Evolutionary conservation across 2,329 filamentous ascomycete genomes (phyloP), one percentile per base, ranked within the genome.

Genomic region (Chrysoporthe puriensis): DNA sequence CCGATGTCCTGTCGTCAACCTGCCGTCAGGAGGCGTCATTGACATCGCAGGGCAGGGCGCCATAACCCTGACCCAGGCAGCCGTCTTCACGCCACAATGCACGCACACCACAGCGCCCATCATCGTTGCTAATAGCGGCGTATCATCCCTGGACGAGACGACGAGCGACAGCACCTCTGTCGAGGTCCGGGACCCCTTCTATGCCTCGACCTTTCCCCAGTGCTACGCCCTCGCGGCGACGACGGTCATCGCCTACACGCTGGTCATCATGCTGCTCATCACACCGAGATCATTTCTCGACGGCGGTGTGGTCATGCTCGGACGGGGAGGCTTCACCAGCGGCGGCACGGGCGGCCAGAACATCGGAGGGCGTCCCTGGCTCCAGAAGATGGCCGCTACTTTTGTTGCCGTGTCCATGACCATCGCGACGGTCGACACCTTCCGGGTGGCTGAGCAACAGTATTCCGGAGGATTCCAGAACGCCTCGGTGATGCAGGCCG

Each of bases 231-330:
- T 98, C 64, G 94, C 94, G 66, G 92, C 94, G 18, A 93, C 93
- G 21, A 98, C 94, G 0, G 91, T 97, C 66, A 90, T 97, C 62
- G 91, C 94, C 61, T 98, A 96, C 80, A 91, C 96, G 76, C 88
- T 98, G 59, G 91, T 97, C 73, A 92, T 97, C 71, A 96, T 97
- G 86, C 88, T 98, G 48, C 88, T 97, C 76, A 94, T 97, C 73
- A 97, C 94, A 0, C 95, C 95, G n/a, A 89, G 95, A 63, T 97
- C 96, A 3, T 97, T 96, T 77, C 90, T 97, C 70, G 89, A 96
- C 68, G 93, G 93, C 64, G 93, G 93, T 32, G 88, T 92, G 60
- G 92, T 95, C 57, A 90, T 96, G 68, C 83, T 96, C 61, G 91
- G 92, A 56, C 86, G 91, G 36, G 88, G 92, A 75, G 93, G 94